phyloP scores from a whole-genome alignment of 192 early-diverging fungal species.

The Coemansia sp. region DNA sequence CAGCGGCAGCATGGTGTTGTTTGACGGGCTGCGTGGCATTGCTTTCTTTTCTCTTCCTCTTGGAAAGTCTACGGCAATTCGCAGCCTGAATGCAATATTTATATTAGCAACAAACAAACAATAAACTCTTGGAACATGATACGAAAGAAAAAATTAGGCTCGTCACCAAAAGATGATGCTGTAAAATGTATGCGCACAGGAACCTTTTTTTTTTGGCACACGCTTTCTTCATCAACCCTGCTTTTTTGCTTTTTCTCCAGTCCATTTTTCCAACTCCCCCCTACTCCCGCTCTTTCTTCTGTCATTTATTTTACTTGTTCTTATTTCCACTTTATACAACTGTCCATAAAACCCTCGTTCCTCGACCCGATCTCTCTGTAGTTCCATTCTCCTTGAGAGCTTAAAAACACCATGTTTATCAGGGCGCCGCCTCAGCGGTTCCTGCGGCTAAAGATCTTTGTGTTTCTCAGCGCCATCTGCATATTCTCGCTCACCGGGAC shows the following conservation, averaged over 20 bases:
- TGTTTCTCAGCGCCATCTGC: conserved; percentile 16
- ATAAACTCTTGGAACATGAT: not conserved
- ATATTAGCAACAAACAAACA: too few species aligned
- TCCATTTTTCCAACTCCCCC: not conserved
- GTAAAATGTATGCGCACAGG: not conserved
- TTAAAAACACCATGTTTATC: conserved; percentile 9
- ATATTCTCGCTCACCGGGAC: conserved; percentile 8
- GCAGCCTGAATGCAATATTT: not conserved
- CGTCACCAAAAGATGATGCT: not conserved
- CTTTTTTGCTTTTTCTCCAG: not conserved
- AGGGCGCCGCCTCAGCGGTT: conserved; percentile 15
- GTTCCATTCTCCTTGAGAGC: not conserved
- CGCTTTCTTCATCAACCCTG: not conserved
- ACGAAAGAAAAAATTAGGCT: not conserved
- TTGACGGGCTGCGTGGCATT: conserved; percentile 43
- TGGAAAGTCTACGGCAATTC: not conserved
- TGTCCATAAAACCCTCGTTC: too few species aligned
- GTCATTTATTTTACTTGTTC: not conserved
- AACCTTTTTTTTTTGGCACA: not conserved
- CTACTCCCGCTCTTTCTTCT: not conserved
- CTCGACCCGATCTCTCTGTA: too few species aligned
- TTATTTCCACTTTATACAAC: too few species aligned
- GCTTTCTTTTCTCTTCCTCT: not conserved
- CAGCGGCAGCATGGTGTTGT: conserved; percentile 44
- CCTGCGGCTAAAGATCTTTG: conserved; percentile 15